phyloP scores from a whole-genome alignment of 2,329 filamentous ascomycete species.

The Aspergillus latus region DNA sequence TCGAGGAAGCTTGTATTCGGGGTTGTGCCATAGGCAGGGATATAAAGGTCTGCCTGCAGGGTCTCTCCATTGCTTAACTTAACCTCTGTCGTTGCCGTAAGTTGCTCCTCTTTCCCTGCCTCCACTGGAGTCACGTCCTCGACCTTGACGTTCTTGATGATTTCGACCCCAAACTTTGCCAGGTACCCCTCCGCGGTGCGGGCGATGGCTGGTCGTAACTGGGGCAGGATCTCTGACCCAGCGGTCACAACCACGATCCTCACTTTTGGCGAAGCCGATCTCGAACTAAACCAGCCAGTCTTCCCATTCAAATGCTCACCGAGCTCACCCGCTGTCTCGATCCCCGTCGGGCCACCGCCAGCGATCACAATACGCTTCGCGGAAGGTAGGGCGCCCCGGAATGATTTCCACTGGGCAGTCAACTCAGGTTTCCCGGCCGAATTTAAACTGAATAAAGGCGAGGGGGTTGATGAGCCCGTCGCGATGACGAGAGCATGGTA shows the following conservation, averaged over 20 bases:
- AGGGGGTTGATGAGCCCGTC: conserved; percentile 49
- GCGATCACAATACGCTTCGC: conserved; percentile 48
- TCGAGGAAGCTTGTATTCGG: conserved; percentile 47
- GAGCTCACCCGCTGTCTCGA: conserved; percentile 53
- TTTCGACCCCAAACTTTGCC: conserved; percentile 48
- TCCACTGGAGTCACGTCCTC: conserved; percentile 29
- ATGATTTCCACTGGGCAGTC: conserved; percentile 36
- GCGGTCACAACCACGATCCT: conserved; percentile 49
- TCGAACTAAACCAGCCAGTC: conserved; percentile 37
- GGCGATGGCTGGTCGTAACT: conserved; percentile 41
- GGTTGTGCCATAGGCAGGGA: conserved; percentile 46
- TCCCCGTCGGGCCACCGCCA: conserved; percentile 32
- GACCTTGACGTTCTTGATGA: conserved; percentile 47
- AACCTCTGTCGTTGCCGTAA: conserved; percentile 34
- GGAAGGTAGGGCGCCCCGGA: conserved; percentile 42
- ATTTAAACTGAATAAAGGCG: conserved; percentile 47
- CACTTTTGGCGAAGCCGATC: conserved; percentile 34
- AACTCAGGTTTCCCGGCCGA: conserved; percentile 33
- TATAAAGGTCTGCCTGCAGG: conserved; percentile 50
- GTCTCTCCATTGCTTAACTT: conserved; percentile 42
- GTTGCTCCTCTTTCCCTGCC: conserved; percentile 28
- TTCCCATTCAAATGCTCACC: conserved; percentile 54
- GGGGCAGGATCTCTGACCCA: conserved; percentile 42
- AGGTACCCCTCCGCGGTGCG: conserved; percentile 45
- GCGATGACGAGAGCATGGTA: conserved; percentile 53